A percentile compares a stretch with the other conserved stretches of the same genome.
Conservation (phyloP, 352 stramenopile genomes). For the Hyaloperonospora brassicae region DNA sequence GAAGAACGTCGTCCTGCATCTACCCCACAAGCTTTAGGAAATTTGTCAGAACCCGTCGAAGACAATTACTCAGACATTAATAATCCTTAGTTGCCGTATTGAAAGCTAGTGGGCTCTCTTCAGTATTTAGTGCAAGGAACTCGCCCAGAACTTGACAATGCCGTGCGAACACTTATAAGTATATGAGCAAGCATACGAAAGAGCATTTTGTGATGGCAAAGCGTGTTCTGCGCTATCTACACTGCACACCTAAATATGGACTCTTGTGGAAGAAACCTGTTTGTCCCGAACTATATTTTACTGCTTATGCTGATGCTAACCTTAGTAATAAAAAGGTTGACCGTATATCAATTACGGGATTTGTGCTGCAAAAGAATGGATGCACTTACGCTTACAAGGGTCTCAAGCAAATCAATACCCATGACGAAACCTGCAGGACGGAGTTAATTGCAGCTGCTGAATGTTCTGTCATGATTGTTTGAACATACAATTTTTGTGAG, state of each 20-base stretch:
- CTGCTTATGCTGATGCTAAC: conserved; percentile 8
- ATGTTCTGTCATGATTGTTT: conserved; percentile 8
- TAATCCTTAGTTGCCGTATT: conserved; percentile 6
- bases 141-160: conserved; percentile 8
- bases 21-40: too few species aligned
- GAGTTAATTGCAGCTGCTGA: conserved; percentile 10
- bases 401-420: background rate
- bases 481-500: conserved; percentile 8
- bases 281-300: background rate
- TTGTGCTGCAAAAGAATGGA: conserved; percentile 8
- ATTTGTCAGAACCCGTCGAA: too few species aligned
- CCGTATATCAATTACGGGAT: conserved; percentile 7
- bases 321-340: conserved; percentile 11
- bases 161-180: conserved; percentile 5
- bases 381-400: conserved; percentile 8
- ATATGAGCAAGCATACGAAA: conserved; percentile 5
- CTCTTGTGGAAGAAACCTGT: conserved; percentile 3
- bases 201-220: conserved; percentile 9
- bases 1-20: too few species aligned
- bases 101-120: conserved; percentile 6
- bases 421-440: conserved; percentile 6
- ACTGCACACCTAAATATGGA: conserved; percentile 3
- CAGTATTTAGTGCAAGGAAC: conserved; percentile 7
- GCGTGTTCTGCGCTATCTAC: conserved; percentile 8
- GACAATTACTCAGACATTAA: background rate